These are phyloP conservation scores for sweet orange (Citrus sinensis) DNA, from an alignment of 345 rosid species.

Conservation along the genomic window DVS_A1.0 CM039162.1:32299501-32300000, in stretches of 20 bases:
- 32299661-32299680: not conserved
- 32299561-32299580: not conserved
- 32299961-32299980: not conserved
- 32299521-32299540: not conserved
- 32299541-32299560: not conserved
- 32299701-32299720: not conserved
- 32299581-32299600: not conserved
- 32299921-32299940: too few species aligned
- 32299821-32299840: not conserved
- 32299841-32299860: not conserved
- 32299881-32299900: not conserved
- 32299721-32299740: not conserved
- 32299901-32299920: too few species aligned
- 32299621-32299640: not conserved
- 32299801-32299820: not conserved
- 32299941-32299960: not conserved
- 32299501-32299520: not conserved
- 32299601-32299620: not conserved
- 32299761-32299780: not conserved
- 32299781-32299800: not conserved
- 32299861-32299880: not conserved
- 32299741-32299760: not conserved
- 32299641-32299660: not conserved
- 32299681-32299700: not conserved
- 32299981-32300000: not conserved